Evolutionary conservation across 2,329 filamentous ascomycete species (phyloP).

Genomic region (Grosmannia clavigera): DNA sequence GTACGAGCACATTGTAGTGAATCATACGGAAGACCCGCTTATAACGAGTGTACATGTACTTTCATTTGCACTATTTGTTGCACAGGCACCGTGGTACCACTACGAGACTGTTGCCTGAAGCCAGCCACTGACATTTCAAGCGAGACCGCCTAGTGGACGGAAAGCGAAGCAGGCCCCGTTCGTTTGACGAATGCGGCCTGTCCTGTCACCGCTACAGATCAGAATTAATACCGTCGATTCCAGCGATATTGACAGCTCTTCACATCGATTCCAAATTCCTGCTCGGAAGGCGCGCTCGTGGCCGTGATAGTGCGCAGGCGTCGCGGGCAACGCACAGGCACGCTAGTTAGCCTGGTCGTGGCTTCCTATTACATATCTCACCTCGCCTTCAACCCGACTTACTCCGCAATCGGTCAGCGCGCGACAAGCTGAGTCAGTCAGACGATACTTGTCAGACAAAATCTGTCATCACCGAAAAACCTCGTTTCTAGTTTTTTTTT

Average conservation of each 20-base stretch:
- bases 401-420: neutral
- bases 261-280: too few relatives aligned
- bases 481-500: neutral
- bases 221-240: too few relatives aligned
- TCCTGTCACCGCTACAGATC: too few relatives aligned
- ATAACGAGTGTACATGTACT: neutral
- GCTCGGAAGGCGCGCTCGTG: too few relatives aligned
- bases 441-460: neutral
- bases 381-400: neutral
- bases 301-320: neutral
- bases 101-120: neutral
- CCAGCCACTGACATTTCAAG: too few relatives aligned
- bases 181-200: too few relatives aligned
- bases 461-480: neutral
- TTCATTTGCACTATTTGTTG: neutral
- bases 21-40: slow-evolving; percentile 1
- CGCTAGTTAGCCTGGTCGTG: neutral
- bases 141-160: too few relatives aligned
- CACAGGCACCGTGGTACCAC: neutral
- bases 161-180: too few relatives aligned
- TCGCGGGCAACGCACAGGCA: neutral
- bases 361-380: neutral
- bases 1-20: slow-evolving; percentile 8
- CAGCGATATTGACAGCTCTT: too few relatives aligned
- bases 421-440: neutral